phyloP scores from a whole-genome alignment of 2,329 filamentous ascomycete genomes.

The Aureobasidium sp. region DNA sequence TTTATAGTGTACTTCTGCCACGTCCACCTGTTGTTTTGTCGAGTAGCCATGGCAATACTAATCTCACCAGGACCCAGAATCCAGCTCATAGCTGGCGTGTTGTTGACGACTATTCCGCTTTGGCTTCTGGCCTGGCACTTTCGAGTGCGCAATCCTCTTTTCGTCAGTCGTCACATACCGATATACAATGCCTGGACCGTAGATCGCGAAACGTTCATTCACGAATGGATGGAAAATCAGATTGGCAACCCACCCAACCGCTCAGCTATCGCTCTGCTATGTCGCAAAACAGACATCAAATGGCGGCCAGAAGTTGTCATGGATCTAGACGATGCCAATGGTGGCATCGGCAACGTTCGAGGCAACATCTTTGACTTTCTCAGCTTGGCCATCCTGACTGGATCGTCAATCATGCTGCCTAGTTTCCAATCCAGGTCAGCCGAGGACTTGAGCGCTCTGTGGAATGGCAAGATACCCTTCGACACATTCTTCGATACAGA shows the following conservation, averaged over 20 bases:
- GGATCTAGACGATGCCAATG: constrained; percentile 38
- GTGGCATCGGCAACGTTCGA: constrained; percentile 40
- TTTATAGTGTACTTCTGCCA: neutral
- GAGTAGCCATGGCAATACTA: neutral
- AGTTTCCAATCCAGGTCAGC: constrained; percentile 19
- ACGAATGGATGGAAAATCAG: constrained; percentile 23
- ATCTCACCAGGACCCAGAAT: neutral
- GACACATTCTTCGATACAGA: constrained; percentile 25
- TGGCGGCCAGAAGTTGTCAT: constrained; percentile 40
- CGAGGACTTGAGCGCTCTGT: constrained; percentile 21
- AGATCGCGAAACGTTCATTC: constrained; percentile 21
- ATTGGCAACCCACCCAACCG: constrained; percentile 22
- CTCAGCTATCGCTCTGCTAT: constrained; percentile 27
- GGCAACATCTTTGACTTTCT: constrained; percentile 43
- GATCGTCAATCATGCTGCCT: constrained; percentile 32
- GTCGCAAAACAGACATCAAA: constrained; percentile 25
- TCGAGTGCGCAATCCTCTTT: constrained; percentile 2
- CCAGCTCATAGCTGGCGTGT: neutral
- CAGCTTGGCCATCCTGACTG: constrained; percentile 42
- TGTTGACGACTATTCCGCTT: neutral
- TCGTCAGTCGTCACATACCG: neutral
- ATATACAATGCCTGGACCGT: constrained; percentile 3
- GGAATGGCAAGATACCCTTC: constrained; percentile 22
- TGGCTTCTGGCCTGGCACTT: constrained; percentile 7
- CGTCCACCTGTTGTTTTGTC: neutral